phyloP scores from a whole-genome alignment of 768 basidiomycete species.

The Trametes cingulata region DNA sequence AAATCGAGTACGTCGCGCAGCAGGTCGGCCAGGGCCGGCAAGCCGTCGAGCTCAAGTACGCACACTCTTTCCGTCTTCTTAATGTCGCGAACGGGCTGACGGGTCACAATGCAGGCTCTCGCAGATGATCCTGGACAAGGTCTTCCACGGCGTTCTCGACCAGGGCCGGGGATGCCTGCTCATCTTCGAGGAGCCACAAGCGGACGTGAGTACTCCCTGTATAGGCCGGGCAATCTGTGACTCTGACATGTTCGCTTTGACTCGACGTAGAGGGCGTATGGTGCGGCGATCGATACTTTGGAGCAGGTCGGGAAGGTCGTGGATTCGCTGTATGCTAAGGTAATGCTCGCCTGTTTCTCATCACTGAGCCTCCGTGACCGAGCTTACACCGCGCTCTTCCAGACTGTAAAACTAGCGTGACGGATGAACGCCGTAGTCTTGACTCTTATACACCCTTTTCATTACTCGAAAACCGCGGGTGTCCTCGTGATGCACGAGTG shows the following conservation, averaged over 20 bases:
- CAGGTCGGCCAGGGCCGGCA: constrained; percentile 85
- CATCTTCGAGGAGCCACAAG: constrained; percentile 85
- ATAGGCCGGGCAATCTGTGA: background rate
- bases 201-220: constrained; percentile 61
- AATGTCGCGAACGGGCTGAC: background rate
- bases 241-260: background rate
- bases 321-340: constrained; percentile 89
- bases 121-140: constrained; percentile 98
- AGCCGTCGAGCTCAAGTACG: constrained; percentile 89
- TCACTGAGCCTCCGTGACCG: too few species aligned
- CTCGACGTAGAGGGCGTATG: constrained; percentile 71
- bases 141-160: constrained; percentile 93
- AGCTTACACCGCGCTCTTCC: too few species aligned
- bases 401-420: constrained; percentile 17
- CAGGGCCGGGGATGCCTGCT: constrained; percentile 91
- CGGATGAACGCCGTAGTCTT: background rate
- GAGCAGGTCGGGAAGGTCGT: constrained; percentile 94
- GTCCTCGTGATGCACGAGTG: too few species aligned
- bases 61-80: constrained; percentile 5
- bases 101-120: constrained; percentile 60
- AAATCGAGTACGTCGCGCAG: constrained; percentile 85
- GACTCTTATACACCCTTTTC: background rate
- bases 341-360: constrained; percentile 17
- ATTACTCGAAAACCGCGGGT: background rate
- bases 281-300: constrained; percentile 85